Evolutionary conservation across 2,329 filamentous ascomycete species (phyloP).

Genomic region (Ustulina deusta): DNA sequence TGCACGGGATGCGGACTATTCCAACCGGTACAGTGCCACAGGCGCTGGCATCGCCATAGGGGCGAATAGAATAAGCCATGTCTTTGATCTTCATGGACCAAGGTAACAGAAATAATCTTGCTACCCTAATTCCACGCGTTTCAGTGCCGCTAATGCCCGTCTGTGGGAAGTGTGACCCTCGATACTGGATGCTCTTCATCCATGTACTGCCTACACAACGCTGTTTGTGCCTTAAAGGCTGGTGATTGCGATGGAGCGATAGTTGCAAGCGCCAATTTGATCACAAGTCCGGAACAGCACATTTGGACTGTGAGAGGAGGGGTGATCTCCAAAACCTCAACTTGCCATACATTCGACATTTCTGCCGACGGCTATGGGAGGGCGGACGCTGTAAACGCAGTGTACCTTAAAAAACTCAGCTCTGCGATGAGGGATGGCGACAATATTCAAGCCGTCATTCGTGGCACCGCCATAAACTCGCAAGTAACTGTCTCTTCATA

Average conservation of each 20-base stretch:
- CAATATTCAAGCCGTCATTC: constrained; percentile 12
- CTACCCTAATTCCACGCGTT: too few species aligned
- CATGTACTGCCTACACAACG: too few species aligned
- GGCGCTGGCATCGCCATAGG: not conserved
- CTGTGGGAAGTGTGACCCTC: too few species aligned
- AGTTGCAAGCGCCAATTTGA: too few species aligned
- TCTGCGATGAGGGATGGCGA: constrained; percentile 4
- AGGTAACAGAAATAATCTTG: too few species aligned
- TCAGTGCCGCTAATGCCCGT: too few species aligned
- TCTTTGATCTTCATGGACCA: not conserved
- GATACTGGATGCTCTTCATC: too few species aligned
- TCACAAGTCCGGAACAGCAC: too few species aligned
- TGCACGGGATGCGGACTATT: constrained; percentile 17
- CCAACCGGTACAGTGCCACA: not conserved
- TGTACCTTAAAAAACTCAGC: not conserved
- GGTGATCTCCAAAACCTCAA: too few species aligned
- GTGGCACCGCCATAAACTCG: constrained; percentile 3
- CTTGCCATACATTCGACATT: not conserved
- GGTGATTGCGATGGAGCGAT: too few species aligned
- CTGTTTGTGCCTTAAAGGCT: too few species aligned
- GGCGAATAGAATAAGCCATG: not conserved
- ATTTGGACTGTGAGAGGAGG: too few species aligned
- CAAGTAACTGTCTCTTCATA: not conserved
- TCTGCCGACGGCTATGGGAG: not conserved
- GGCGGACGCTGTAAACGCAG: not conserved